Percentiles rank a stretch among this genome's conserved stretches.
phyloP scores from a whole-genome alignment of 768 basidiomycete genomes.

The Kwoniella dejecticola region DNA sequence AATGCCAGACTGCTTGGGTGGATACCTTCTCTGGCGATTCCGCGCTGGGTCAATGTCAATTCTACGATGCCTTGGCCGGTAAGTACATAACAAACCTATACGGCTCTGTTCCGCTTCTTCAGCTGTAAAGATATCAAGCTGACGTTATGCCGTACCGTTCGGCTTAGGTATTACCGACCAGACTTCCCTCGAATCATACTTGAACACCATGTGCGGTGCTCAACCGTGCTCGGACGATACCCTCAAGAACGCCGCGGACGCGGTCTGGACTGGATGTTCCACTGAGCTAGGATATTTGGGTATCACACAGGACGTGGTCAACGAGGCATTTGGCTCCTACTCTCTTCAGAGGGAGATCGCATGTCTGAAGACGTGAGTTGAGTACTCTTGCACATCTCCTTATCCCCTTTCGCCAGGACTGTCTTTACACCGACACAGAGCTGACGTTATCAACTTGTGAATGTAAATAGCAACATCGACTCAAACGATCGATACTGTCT shows the following conservation, averaged over 20 bases:
- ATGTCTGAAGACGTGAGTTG: conserved; percentile 45
- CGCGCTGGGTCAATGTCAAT: not conserved
- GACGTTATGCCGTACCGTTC: too few relatives aligned
- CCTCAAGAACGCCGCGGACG: conserved; percentile 27
- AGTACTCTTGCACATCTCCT: not conserved
- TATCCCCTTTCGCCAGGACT: not conserved
- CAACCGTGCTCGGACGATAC: conserved; percentile 36
- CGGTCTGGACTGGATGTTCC: conserved; percentile 29
- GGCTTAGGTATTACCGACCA: too few relatives aligned
- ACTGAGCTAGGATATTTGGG: conserved; percentile 34
- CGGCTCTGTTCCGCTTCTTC: not conserved
- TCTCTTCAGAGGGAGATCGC: conserved; percentile 47
- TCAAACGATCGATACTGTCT: too few relatives aligned
- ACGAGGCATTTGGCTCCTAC: conserved; percentile 34
- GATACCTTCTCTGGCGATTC: not conserved
- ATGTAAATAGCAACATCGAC: too few relatives aligned
- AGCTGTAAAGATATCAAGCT: conserved; percentile 32
- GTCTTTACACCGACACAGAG: too few relatives aligned
- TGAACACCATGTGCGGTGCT: conserved; percentile 32
- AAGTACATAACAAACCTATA: not conserved
- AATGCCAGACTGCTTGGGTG: not conserved
- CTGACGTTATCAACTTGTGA: too few relatives aligned
- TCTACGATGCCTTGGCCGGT: not conserved
- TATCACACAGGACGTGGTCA: conserved; percentile 29
- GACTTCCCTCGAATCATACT: too few relatives aligned